Evolutionary conservation across 2,329 filamentous ascomycete genomes (phyloP), one percentile per base, ranked within the genome.

Genomic region (Curvularia eragrostidis): DNA sequence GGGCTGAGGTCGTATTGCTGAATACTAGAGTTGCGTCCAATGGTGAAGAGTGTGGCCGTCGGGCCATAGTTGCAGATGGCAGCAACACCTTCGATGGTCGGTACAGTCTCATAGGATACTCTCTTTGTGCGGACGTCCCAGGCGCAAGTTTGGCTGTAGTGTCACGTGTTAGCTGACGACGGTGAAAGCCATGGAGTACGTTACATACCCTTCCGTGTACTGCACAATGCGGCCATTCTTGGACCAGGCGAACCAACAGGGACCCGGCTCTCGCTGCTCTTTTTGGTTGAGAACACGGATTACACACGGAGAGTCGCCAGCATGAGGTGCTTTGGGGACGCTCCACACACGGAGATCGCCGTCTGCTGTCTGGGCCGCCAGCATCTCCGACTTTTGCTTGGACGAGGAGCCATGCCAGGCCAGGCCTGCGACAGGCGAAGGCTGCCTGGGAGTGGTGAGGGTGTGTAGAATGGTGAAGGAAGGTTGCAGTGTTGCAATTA

Each of bases 111-210:
- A 77, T 88, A 96, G 3, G 92, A 93, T 67, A 99, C 93, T 72
- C 96, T 89, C 75, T 98, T 98, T n/a, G 95, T 99, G 63, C 93
- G 87, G 43, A 99, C 95, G 82, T 99, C 95, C 94, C 95, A 99
- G 56, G 93, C 90, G 69, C 91, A 88, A 36, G 93, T 97, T 83
- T 97, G 91, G 54, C 93, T 82, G 61, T 63, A 52, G 41, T 63
- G 52, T 49, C 48, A 52, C 51, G 34, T 36, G 62, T 76, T 48
- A 76, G 70, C 54, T 62, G 39, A 38, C 19, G 32, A n/a, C 34
- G 30, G 58, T 26, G 24, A 26, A 28, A 43, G 48, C 23, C 46
- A 38, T 39, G 2, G n/a, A 60, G 61, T 59, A 58, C 58, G 56
- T 58, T 53, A 86, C 91, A 81, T 83, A 97, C 93, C 89, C 88